These are phyloP conservation scores for Trametes hirsuta DNA, from an alignment of 1,284 basidiomycete genomes.

Conservation along the genomic window DNA sequence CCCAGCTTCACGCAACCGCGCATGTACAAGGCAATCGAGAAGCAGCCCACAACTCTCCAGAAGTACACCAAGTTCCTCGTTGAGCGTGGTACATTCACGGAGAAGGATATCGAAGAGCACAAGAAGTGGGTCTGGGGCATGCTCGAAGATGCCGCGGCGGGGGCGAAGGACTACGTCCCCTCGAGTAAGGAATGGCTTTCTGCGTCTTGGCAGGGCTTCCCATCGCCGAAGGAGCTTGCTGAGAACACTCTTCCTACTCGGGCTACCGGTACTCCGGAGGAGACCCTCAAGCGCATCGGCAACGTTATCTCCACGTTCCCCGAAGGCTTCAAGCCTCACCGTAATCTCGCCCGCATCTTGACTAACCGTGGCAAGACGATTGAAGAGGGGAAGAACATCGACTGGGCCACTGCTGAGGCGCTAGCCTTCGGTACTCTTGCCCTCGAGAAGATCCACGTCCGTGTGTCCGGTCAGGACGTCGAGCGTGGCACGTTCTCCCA, in stretches of 20 bases:
- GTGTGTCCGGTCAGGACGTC: slow-evolving; percentile 97
- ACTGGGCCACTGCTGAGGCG: slow-evolving; percentile 99
- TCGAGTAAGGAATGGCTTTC: slow-evolving; percentile 97
- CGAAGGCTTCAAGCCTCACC: slow-evolving; percentile 85
- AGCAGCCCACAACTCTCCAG: slow-evolving; percentile 91
- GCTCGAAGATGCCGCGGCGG: slow-evolving; percentile 92
- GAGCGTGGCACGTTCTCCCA: slow-evolving; percentile 99
- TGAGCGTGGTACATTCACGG: slow-evolving; percentile 92
- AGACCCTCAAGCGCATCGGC: slow-evolving; percentile 85
- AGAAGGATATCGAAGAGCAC: slow-evolving; percentile 97
- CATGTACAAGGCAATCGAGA: slow-evolving; percentile 98
- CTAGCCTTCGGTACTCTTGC: slow-evolving; percentile 95
- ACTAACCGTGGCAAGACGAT: slow-evolving; percentile 86
- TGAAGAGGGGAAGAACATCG: slow-evolving; percentile 90
- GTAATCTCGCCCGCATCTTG: slow-evolving; percentile 95
- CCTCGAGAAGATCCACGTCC: slow-evolving; percentile 93
- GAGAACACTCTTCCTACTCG: slow-evolving; percentile 91
- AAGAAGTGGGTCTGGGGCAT: slow-evolving; percentile 99
- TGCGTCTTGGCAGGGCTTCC: slow-evolving; percentile 98
- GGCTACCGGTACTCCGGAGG: slow-evolving; percentile 81
- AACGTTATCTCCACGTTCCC: slow-evolving; percentile 88
- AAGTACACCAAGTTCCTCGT: slow-evolving; percentile 93
- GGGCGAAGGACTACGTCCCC: slow-evolving; percentile 93
- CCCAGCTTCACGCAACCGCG: slow-evolving; percentile 98
- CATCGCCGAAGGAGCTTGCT: slow-evolving; percentile 93